phyloP scores from a whole-genome alignment of 2,329 filamentous ascomycete species.

The Rosellinia necatrix region DNA sequence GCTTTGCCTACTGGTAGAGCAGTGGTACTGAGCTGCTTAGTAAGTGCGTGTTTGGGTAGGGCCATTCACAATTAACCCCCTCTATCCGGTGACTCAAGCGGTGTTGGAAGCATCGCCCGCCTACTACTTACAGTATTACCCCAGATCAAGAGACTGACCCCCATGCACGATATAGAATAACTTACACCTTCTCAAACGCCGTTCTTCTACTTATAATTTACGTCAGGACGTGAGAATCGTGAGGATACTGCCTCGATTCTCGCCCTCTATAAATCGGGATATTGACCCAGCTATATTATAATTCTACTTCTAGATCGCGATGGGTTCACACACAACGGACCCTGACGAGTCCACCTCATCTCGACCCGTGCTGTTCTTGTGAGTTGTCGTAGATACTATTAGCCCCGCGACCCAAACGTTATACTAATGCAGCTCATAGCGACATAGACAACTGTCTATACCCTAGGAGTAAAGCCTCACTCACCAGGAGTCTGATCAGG shows the following conservation, averaged over 20 bases:
- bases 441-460: constrained; percentile 99
- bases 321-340: constrained; percentile 36
- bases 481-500: background rate
- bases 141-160: background rate
- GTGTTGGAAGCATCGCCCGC: no score
- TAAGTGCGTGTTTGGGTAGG: no score
- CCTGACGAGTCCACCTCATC: constrained; percentile 31
- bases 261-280: background rate
- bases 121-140: background rate
- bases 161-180: background rate
- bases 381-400: constrained; percentile 26
- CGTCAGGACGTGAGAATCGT: background rate
- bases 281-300: background rate
- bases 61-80: no score
- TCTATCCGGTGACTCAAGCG: constrained; percentile 32
- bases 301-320: constrained; percentile 17
- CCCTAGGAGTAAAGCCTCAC: constrained; percentile 68
- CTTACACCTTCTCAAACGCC: background rate
- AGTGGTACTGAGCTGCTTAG: no score
- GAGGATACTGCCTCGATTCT: background rate
- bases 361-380: constrained; percentile 52
- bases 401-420: background rate
- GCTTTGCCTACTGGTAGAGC: no score
- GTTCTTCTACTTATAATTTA: background rate
- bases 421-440: constrained; percentile 63